A percentile compares a stretch with the other conserved stretches of the same genome.
Conservation (phyloP, 2,329 filamentous ascomycete species). For the Hawksworthiomyces lignivorus region DNA sequence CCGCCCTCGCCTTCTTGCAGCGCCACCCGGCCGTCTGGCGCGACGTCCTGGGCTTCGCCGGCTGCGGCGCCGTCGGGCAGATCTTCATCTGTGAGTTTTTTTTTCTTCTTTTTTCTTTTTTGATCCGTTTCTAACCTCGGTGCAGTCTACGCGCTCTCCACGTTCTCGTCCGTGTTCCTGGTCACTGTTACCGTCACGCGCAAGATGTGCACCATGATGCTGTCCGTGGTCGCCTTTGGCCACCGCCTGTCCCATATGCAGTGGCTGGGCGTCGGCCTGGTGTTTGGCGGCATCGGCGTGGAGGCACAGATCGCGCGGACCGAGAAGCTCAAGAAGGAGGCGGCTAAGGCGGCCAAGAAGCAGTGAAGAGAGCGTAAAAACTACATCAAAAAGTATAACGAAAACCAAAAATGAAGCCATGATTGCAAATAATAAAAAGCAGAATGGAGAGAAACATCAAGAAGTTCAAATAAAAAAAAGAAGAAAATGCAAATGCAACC, state of each 20-base stretch:
- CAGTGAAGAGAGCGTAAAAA: slow-evolving; percentile 18
- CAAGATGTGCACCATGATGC: slow-evolving; percentile 99
- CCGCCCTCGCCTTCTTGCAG: slow-evolving; percentile 74
- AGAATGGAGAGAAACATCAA: too few species aligned
- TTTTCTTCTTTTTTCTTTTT: background rate
- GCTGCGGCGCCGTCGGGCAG: slow-evolving; percentile 86
- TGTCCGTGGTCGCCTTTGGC: slow-evolving; percentile 91
- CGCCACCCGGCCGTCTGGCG: slow-evolving; percentile 74
- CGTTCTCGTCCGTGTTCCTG: slow-evolving; percentile 83
- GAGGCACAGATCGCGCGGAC: slow-evolving; percentile 73
- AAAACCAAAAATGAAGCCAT: background rate
- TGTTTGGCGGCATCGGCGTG: slow-evolving; percentile 91
- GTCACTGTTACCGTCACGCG: slow-evolving; percentile 95
- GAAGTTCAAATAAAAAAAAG: too few species aligned
- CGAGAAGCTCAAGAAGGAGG: slow-evolving; percentile 78
- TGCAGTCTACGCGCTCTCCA: slow-evolving; percentile 84
- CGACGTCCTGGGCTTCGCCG: slow-evolving; percentile 83
- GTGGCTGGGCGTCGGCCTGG: slow-evolving; percentile 84
- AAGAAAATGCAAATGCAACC: too few species aligned
- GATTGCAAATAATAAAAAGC: too few species aligned
- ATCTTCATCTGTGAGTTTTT: slow-evolving; percentile 77
- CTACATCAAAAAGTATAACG: background rate
- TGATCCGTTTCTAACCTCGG: background rate
- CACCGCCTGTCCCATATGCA: slow-evolving; percentile 82
- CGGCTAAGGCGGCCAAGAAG: slow-evolving; percentile 39